Evolutionary conservation across 306 rosid genomes (phyloP).

Genomic region (Lathyrus sativus): DNA sequence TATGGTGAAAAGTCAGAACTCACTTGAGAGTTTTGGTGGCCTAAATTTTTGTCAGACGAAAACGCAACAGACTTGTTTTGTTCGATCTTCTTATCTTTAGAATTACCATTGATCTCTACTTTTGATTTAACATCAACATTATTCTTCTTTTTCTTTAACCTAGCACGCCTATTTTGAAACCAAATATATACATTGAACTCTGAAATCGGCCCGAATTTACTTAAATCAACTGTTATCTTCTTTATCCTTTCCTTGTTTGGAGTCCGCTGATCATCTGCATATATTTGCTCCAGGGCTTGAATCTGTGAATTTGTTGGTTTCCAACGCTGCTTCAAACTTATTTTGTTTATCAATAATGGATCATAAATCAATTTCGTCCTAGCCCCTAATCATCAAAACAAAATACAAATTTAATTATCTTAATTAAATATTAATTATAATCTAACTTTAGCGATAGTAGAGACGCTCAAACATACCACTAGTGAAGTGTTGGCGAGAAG

Average conservation of each 20-base stretch:
- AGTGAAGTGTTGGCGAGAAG: slow-evolving; percentile 69
- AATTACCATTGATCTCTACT: slow-evolving; percentile 79
- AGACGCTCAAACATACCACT: slow-evolving; percentile 21
- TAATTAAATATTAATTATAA: background rate
- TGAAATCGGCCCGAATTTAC: slow-evolving; percentile 83
- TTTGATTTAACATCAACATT: slow-evolving; percentile 61
- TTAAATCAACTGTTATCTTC: slow-evolving; percentile 78
- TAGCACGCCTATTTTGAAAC: slow-evolving; percentile 96
- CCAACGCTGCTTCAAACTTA: slow-evolving; percentile 88
- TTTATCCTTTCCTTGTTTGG: slow-evolving; percentile 94
- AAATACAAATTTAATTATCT: background rate
- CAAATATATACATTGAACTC: slow-evolving; percentile 90
- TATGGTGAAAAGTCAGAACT: no score
- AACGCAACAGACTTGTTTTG: slow-evolving; percentile 54
- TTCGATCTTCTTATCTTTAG: slow-evolving; percentile 75
- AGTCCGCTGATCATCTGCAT: slow-evolving; percentile 73
- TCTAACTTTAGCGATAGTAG: background rate
- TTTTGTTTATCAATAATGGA: slow-evolving; percentile 62
- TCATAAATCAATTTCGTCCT: slow-evolving; percentile 78
- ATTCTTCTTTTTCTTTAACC: slow-evolving; percentile 84
- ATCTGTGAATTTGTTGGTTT: slow-evolving; percentile 81
- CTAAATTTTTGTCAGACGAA: slow-evolving; percentile 53
- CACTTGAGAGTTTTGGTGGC: slow-evolving; percentile 47
- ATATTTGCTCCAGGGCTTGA: slow-evolving; percentile 78
- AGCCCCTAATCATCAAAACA: slow-evolving; percentile 54